These are phyloP conservation scores for Asterionellopsis glacialis DNA, from an alignment of 108 stramenopile species.

Conservation along the genomic window DNA sequence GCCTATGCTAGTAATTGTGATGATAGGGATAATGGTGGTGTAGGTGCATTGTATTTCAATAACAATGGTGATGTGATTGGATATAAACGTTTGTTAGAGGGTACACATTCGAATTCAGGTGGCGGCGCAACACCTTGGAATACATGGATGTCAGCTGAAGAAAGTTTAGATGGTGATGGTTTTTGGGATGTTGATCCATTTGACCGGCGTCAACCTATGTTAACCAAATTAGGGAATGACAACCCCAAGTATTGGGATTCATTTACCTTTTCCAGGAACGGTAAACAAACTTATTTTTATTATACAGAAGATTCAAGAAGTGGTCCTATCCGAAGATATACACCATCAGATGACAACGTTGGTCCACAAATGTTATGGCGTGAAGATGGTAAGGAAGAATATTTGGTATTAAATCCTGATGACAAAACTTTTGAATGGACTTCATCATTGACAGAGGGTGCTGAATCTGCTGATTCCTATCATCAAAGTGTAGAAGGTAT, in stretches of 20 bases:
- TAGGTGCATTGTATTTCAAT: constrained; percentile 16
- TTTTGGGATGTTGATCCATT: background rate
- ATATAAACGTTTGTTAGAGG: background rate
- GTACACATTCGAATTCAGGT: background rate
- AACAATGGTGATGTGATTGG: background rate
- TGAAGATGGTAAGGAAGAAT: constrained; percentile 26
- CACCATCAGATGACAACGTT: constrained; percentile 15
- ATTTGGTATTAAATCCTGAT: constrained; percentile 19
- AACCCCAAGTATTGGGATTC: constrained; percentile 30
- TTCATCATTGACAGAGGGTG: constrained; percentile 11
- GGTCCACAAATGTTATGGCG: constrained; percentile 33
- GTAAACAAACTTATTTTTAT: constrained; percentile 23
- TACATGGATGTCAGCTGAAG: background rate
- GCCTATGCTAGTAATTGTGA: constrained; percentile 19
- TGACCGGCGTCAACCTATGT: constrained; percentile 5
- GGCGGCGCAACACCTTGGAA: background rate
- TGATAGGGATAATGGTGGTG: constrained; percentile 4
- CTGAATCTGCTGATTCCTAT: constrained; percentile 17
- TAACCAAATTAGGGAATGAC: too few relatives aligned
- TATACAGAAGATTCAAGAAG: constrained; percentile 38
- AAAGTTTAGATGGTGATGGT: background rate
- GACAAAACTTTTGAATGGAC: constrained; percentile 38
- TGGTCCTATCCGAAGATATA: constrained; percentile 39
- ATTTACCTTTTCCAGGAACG: constrained; percentile 21
- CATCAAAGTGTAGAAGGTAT: constrained; percentile 32